A percentile compares a stretch with the other conserved stretches of the same genome.
These are phyloP conservation scores for Fragaria nilgerrensis DNA, from an alignment of 306 rosid genomes.

Conservation along the genomic window DNA sequence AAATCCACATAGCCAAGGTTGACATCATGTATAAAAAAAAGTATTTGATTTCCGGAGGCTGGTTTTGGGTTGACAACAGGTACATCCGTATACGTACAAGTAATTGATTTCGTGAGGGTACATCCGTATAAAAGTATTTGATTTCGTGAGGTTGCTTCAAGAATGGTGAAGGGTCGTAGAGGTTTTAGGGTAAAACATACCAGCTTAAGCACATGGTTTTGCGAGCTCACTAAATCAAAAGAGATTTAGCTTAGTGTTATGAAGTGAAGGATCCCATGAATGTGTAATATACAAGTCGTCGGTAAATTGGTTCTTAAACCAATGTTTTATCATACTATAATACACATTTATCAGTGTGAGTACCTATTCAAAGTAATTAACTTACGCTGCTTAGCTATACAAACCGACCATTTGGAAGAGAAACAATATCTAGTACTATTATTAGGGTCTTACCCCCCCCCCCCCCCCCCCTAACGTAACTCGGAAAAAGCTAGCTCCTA, in stretches of 20 bases:
- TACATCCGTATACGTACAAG: not conserved
- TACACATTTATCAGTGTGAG: not conserved
- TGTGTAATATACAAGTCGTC: not conserved
- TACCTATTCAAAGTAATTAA: slow-evolving; percentile 1
- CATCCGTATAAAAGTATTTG: not conserved
- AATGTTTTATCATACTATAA: not conserved
- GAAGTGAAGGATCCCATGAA: not conserved
- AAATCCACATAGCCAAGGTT: no score
- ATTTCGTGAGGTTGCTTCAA: not conserved
- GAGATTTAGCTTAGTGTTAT: not conserved
- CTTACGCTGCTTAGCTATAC: slow-evolving; percentile 10
- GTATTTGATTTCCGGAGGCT: no score
- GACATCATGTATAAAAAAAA: no score
- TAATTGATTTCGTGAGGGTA: not conserved
- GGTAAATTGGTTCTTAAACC: not conserved
- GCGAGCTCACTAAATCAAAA: not conserved
- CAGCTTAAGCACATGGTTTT: not conserved
- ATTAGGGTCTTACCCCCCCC: not conserved
- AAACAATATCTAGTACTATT: slow-evolving; percentile 3
- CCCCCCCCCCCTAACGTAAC: not conserved
- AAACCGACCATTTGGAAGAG: not conserved
- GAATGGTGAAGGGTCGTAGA: not conserved
- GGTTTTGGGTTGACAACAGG: not conserved
- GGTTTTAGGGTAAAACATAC: not conserved
- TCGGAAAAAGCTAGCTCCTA: not conserved